Percentiles rank a stretch among this genome's conserved stretches.
Evolutionary conservation across 345 rosid species (phyloP).

Genomic region (Citrus reticulata): DNA sequence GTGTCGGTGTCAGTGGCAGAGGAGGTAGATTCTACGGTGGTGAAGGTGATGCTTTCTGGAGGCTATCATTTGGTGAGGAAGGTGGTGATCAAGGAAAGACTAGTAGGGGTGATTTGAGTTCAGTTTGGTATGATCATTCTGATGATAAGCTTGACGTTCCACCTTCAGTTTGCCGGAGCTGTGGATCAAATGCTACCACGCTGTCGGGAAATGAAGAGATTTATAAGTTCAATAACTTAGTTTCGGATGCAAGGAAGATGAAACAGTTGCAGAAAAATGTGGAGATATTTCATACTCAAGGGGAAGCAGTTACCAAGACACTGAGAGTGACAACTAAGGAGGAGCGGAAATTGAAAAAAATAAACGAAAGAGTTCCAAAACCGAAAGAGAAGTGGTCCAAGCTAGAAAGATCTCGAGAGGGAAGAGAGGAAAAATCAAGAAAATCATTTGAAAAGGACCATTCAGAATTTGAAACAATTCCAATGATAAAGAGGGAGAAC

Average conservation of each 20-base stretch:
- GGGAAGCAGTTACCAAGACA: constrained; percentile 44
- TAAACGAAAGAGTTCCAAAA: constrained; percentile 27
- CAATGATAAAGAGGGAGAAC: constrained; percentile 12
- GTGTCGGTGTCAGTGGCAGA: constrained; percentile 22
- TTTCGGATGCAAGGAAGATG: constrained; percentile 39
- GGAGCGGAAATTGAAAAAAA: constrained; percentile 36
- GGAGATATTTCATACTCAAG: constrained; percentile 19
- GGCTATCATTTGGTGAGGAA: constrained; percentile 48
- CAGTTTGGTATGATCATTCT: constrained; percentile 27
- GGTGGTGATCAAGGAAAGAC: constrained; percentile 17
- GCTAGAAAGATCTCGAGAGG: constrained; percentile 17
- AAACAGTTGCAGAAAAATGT: constrained; percentile 32
- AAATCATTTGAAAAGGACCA: neutral
- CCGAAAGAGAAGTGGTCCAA: constrained; percentile 27
- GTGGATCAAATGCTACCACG: constrained; percentile 29
- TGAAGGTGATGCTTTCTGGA: constrained; percentile 56
- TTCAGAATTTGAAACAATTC: neutral
- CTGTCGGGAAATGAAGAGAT: constrained; percentile 27
- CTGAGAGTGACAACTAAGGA: constrained; percentile 41
- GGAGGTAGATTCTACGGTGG: constrained; percentile 38
- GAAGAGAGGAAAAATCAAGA: constrained; percentile 19
- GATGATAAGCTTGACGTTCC: constrained; percentile 24
- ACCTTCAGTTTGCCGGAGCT: constrained; percentile 23
- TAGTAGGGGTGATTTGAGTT: constrained; percentile 9
- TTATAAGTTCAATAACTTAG: constrained; percentile 38